Percentiles rank a stretch among this genome's conserved stretches.
Evolutionary conservation across 2,329 filamentous ascomycete genomes (phyloP).

Genomic region (Myriosclerotinia curreyana): DNA sequence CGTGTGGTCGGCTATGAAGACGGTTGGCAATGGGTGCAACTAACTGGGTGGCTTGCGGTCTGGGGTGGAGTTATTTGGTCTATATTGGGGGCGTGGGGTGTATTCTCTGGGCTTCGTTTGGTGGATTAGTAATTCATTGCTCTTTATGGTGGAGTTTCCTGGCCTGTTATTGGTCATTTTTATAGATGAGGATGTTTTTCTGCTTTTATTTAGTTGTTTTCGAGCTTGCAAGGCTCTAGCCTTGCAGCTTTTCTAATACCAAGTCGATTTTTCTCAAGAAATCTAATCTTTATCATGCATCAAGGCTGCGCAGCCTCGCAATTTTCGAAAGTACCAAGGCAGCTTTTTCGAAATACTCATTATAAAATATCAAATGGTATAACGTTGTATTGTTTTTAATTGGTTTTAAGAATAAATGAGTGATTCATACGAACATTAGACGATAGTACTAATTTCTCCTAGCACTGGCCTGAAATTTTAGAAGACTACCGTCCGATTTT

Average conservation of each 20-base stretch:
- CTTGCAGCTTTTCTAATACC: not conserved
- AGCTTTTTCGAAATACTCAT: not conserved
- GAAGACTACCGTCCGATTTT: not conserved
- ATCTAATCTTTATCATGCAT: not conserved
- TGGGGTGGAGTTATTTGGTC: not conserved
- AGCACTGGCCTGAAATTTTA: accelerated
- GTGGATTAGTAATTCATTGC: not conserved
- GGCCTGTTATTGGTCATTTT: not conserved
- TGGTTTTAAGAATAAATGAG: accelerated
- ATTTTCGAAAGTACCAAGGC: not conserved
- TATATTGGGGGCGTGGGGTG: not conserved
- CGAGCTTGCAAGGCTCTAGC: not conserved
- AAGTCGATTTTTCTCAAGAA: not conserved
- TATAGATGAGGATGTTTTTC: not conserved
- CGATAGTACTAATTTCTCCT: not conserved
- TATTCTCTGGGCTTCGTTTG: not conserved
- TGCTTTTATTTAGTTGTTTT: not conserved
- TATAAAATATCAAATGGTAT: not conserved
- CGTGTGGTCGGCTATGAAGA: conserved; percentile 1
- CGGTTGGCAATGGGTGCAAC: not conserved
- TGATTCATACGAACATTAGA: accelerated
- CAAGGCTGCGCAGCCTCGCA: not conserved
- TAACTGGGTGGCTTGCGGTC: not conserved
- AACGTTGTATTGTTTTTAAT: not conserved
- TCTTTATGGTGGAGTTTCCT: not conserved